phyloP scores from a whole-genome alignment of 2,329 filamentous ascomycete species.

The Botrytis tulipae region DNA sequence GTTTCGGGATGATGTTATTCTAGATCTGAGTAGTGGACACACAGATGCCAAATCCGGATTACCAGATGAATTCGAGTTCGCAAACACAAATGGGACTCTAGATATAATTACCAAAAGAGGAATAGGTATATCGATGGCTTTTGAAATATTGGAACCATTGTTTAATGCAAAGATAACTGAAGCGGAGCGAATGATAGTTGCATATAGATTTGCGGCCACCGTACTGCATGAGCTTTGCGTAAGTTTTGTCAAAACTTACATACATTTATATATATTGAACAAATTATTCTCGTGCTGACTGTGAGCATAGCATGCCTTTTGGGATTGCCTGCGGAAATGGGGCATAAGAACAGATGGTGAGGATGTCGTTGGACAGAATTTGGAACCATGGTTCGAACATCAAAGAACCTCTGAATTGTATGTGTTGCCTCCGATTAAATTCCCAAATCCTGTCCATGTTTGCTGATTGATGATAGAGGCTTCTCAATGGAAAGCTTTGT shows the following conservation, averaged over 20 bases:
- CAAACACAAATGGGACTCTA: not conserved
- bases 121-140: conserved; percentile 10
- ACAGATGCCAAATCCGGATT: conserved; percentile 5
- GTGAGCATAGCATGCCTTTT: conserved; percentile 7
- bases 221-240: conserved; percentile 14
- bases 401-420: conserved; percentile 11
- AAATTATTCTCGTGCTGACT: not conserved
- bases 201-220: not conserved
- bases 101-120: not conserved
- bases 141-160: conserved; percentile 13
- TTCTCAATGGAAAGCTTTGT: conserved; percentile 18
- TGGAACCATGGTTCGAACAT: conserved; percentile 16
- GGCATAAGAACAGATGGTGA: not conserved
- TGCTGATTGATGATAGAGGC: conserved; percentile 2
- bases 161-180: conserved; percentile 14
- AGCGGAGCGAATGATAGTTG: not conserved
- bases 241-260: not conserved
- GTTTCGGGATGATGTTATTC: conserved; percentile 1
- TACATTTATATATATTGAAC: not conserved
- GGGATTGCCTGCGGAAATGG: conserved; percentile 6
- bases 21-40: conserved; percentile 6
- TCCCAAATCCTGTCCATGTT: not conserved
- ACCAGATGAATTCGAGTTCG: not conserved
- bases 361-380: not conserved
- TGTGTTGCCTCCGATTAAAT: not conserved